A percentile compares a stretch with the other conserved stretches of the same genome.
Conservation (phyloP, 345 rosid species). For the Arabidopsis suecica region DNA sequence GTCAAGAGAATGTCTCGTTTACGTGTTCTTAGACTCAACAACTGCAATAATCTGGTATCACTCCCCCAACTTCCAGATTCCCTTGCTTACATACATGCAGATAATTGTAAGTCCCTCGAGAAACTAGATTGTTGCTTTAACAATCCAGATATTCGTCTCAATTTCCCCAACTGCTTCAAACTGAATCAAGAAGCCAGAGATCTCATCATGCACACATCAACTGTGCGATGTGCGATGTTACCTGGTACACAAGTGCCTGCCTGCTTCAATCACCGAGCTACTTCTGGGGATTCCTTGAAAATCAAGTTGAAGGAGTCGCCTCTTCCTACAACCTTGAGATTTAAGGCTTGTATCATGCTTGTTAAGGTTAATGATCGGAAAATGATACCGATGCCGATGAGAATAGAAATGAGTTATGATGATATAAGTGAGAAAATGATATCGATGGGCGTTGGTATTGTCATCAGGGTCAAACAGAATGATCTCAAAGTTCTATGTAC, state of each 20-base stretch:
- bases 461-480: neutral
- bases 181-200: neutral
- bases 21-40: rapidly evolving
- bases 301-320: neutral
- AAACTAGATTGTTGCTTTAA: neutral
- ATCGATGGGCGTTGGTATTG: rapidly evolving
- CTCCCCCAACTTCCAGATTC: neutral
- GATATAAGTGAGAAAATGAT: too few relatives aligned
- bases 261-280: neutral
- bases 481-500: neutral
- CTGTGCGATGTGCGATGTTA: neutral
- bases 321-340: neutral
- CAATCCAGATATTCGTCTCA: neutral
- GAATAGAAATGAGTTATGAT: too few relatives aligned
- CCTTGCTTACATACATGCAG: neutral
- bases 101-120: neutral
- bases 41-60: neutral
- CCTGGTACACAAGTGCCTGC: neutral
- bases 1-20: neutral
- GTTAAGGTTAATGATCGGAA: neutral
- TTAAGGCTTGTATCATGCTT: neutral
- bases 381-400: neutral
- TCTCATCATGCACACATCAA: neutral
- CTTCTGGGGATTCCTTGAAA: neutral
- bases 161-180: neutral